Evolutionary conservation across 225 moss, liverwort and hornwort genomes (phyloP).

Genomic region (Sphagnum tenellum): DNA sequence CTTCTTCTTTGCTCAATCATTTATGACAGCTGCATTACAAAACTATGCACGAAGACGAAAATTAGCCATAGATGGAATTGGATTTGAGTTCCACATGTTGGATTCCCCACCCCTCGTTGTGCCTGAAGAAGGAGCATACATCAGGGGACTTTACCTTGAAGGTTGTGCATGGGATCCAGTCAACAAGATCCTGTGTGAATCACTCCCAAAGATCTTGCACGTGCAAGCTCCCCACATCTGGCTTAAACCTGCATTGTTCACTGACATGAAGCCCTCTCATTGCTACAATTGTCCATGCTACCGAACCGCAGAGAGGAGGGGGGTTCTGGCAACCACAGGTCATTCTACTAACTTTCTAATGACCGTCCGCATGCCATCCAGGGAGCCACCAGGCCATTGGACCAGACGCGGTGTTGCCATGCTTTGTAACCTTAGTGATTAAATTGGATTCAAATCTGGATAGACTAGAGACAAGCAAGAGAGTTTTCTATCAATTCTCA

Average conservation of each 20-base stretch:
- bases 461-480: no score
- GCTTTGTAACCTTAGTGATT: constrained; percentile 83
- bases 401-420: constrained; percentile 83
- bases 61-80: constrained; percentile 87
- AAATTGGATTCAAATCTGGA: no score
- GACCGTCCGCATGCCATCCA: constrained; percentile 77
- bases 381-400: constrained; percentile 51
- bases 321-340: constrained; percentile 78
- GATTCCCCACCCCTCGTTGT: constrained; percentile 42
- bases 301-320: constrained; percentile 64
- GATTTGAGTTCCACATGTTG: constrained; percentile 63
- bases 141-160: constrained; percentile 68
- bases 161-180: constrained; percentile 69
- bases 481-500: no score
- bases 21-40: constrained; percentile 91
- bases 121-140: constrained; percentile 63
- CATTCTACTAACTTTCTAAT: constrained; percentile 94
- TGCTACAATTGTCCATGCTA: constrained; percentile 85
- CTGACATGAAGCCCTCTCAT: constrained; percentile 48
- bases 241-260: constrained; percentile 48
- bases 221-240: constrained; percentile 55
- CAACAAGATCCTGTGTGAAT: constrained; percentile 60
- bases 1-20: constrained; percentile 96
- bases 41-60: constrained; percentile 67
- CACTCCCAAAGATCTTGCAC: constrained; percentile 69